A percentile compares a stretch with the other conserved stretches of the same genome.
phyloP scores from a whole-genome alignment of 108 stramenopile genomes.

The Nitzschia inconspicua region DNA sequence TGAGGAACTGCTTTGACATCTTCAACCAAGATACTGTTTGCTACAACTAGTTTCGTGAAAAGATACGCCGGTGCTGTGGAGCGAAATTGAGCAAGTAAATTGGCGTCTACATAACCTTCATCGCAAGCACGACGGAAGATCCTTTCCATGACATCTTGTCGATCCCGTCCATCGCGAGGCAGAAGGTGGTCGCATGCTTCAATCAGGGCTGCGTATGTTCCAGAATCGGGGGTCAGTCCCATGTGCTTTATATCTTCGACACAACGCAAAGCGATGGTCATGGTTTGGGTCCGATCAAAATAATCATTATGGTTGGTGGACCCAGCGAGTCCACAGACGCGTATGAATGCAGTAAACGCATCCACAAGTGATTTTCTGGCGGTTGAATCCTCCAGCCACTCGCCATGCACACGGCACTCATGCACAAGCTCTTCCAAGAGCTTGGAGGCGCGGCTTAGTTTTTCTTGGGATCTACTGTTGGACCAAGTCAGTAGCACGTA shows the following conservation, averaged over 20 bases:
- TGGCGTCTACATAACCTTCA: slow-evolving; percentile 63
- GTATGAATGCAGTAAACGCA: slow-evolving; percentile 56
- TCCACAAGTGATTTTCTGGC: slow-evolving; percentile 11
- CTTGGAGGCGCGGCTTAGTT: slow-evolving; percentile 3
- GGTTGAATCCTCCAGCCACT: background rate
- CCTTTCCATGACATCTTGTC: slow-evolving; percentile 51
- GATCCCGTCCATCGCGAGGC: slow-evolving; percentile 32
- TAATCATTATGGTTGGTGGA: slow-evolving; percentile 11
- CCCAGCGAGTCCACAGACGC: slow-evolving; percentile 39
- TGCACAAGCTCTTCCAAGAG: slow-evolving; percentile 1
- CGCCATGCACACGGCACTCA: background rate
- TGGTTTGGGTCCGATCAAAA: slow-evolving; percentile 8
- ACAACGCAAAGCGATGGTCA: slow-evolving; percentile 40
- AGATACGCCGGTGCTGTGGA: slow-evolving; percentile 40
- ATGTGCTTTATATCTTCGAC: slow-evolving; percentile 41
- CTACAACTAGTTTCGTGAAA: slow-evolving; percentile 58
- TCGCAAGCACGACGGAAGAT: slow-evolving; percentile 67
- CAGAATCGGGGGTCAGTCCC: slow-evolving; percentile 45
- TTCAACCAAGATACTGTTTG: slow-evolving; percentile 24
- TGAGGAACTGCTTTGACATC: slow-evolving; percentile 57
- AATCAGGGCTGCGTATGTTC: slow-evolving; percentile 56
- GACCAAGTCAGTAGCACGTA: slow-evolving; percentile 10
- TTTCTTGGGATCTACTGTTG: slow-evolving; percentile 26
- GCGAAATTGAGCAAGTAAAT: slow-evolving; percentile 52
- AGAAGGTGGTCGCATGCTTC: slow-evolving; percentile 55